A percentile compares a stretch with the other conserved stretches of the same genome.
These are phyloP conservation scores for Tilletiaria anomala DNA, from an alignment of 1,284 basidiomycete genomes.

Conservation along the genomic window DNA sequence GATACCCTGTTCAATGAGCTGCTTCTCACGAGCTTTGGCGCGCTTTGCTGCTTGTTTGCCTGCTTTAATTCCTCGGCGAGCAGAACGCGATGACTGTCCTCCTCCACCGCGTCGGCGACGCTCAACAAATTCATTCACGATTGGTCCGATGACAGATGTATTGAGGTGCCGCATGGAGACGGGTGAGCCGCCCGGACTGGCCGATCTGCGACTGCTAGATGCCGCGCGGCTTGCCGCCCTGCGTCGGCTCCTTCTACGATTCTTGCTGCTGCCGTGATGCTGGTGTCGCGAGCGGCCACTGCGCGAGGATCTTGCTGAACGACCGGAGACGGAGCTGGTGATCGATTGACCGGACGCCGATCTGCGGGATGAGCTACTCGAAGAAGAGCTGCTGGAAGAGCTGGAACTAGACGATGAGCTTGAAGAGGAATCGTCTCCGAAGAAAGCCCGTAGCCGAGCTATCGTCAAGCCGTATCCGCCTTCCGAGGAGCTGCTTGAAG, in stretches of 20 bases:
- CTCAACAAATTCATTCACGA: no score
- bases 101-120: no score
- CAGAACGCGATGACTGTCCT: neutral
- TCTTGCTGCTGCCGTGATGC: slow-evolving; percentile 1
- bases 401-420: neutral
- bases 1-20: neutral
- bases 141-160: no score
- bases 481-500: slow-evolving; percentile 12
- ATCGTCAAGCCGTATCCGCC: slow-evolving; percentile 18
- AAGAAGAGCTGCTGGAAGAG: slow-evolving; percentile 7
- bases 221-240: neutral
- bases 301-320: slow-evolving; percentile 1
- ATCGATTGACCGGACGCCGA: neutral
- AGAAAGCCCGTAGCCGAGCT: slow-evolving; percentile 30
- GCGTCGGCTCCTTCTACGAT: neutral
- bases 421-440: slow-evolving; percentile 16
- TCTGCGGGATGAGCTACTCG: neutral
- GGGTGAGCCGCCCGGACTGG: neutral
- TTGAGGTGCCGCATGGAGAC: no score
- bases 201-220: neutral
- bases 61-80: neutral
- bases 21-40: neutral
- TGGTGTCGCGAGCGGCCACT: slow-evolving; percentile 2
- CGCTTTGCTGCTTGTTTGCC: slow-evolving; percentile 1
- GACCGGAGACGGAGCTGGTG: slow-evolving; percentile 13